Conservation (phyloP, 805 yeast species). For the Wickerhamiella azyma region DNA sequence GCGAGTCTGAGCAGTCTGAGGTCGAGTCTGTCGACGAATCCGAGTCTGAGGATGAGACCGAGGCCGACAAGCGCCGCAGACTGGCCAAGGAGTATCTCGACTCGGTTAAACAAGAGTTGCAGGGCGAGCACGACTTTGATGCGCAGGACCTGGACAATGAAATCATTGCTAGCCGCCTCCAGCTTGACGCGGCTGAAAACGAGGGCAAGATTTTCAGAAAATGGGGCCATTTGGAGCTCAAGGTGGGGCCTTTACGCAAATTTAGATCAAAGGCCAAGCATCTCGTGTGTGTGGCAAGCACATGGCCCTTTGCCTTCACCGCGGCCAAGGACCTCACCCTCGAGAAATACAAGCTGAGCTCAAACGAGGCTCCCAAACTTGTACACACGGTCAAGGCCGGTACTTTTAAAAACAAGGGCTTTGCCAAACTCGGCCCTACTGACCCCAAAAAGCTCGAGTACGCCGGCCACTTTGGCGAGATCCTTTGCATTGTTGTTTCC, state of each 20-base stretch:
- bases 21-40: slow-evolving; percentile 38
- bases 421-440: slow-evolving; percentile 25
- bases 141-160: slow-evolving; percentile 86
- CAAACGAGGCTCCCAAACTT: slow-evolving; percentile 44
- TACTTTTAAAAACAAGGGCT: slow-evolving; percentile 32
- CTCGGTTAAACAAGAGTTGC: slow-evolving; percentile 47
- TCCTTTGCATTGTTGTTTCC: slow-evolving; percentile 65
- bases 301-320: slow-evolving; percentile 54
- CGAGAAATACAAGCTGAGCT: slow-evolving; percentile 57
- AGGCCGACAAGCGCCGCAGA: slow-evolving; percentile 87
- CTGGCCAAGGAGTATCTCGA: slow-evolving; percentile 86
- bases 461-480: slow-evolving; percentile 66
- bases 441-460: slow-evolving; percentile 33
- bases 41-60: slow-evolving; percentile 60
- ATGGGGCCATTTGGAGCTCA: slow-evolving; percentile 26
- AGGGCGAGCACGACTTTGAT: slow-evolving; percentile 27
- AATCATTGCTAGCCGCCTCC: slow-evolving; percentile 63
- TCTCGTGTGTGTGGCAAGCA: slow-evolving; percentile 33
- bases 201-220: slow-evolving; percentile 61
- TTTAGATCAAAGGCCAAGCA: slow-evolving; percentile 11
- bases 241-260: slow-evolving; percentile 8
- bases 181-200: slow-evolving; percentile 78
- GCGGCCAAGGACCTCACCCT: slow-evolving; percentile 71
- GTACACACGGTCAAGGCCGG: slow-evolving; percentile 43
- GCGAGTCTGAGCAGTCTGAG: slow-evolving; percentile 13